phyloP scores from a whole-genome alignment of 1,284 basidiomycete genomes.

The Melanopsichium pennsylvanicum region DNA sequence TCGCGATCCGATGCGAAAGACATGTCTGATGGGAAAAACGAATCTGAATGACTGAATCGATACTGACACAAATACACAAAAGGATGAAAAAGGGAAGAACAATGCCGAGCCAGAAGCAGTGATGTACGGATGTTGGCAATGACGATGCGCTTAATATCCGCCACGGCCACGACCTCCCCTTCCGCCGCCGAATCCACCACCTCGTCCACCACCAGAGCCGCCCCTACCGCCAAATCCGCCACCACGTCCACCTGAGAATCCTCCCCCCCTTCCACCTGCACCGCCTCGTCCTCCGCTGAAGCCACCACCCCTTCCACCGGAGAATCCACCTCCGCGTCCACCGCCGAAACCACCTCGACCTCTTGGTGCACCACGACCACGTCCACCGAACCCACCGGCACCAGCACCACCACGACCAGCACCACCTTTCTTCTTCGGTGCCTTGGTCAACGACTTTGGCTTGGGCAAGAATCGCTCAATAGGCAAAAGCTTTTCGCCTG shows the following conservation, averaged over 20 bases:
- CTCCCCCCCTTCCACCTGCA: too few relatives aligned
- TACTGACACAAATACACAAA: constrained; percentile 33
- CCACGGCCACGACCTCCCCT: constrained; percentile 50
- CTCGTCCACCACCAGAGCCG: constrained; percentile 31
- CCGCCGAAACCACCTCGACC: constrained; percentile 55
- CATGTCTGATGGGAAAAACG: background rate
- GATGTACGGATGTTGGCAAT: background rate
- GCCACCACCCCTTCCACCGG: constrained; percentile 56
- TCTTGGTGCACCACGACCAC: constrained; percentile 60
- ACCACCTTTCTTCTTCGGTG: constrained; percentile 50
- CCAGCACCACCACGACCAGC: constrained; percentile 41
- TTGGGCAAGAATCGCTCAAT: constrained; percentile 97
- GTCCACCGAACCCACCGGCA: constrained; percentile 25
- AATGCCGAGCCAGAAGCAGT: constrained; percentile 10
- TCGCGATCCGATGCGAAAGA: too few relatives aligned
- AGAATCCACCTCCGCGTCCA: constrained; percentile 21
- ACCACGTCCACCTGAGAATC: constrained; percentile 36
- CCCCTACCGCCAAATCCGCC: constrained; percentile 55
- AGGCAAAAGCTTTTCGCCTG: constrained; percentile 91
- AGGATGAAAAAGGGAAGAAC: constrained; percentile 5
- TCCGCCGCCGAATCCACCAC: constrained; percentile 56
- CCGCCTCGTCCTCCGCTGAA: constrained; percentile 60
- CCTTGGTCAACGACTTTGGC: constrained; percentile 73
- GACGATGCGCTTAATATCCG: constrained; percentile 34
- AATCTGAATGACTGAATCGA: constrained; percentile 11